phyloP scores from a whole-genome alignment of 2,329 filamentous ascomycete genomes.

The Epichloe coenophiala region DNA sequence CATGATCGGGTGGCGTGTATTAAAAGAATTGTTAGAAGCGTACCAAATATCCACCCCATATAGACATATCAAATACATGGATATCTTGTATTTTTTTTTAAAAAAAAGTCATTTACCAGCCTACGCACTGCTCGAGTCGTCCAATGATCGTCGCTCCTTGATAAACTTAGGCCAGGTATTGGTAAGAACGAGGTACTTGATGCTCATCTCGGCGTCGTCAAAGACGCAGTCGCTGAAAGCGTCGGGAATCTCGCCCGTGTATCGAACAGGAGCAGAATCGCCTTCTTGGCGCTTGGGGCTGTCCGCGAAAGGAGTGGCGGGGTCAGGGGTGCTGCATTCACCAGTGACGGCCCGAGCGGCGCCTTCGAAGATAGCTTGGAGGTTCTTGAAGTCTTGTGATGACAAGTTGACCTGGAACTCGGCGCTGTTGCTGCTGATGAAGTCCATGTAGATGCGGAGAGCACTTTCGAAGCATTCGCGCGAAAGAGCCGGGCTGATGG shows the following conservation, averaged over 20 bases:
- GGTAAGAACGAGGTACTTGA: constrained; percentile 55
- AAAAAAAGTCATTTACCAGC: neutral
- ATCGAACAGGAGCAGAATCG: constrained; percentile 16
- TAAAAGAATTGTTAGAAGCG: neutral
- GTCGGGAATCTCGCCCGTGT: constrained; percentile 32
- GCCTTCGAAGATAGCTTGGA: constrained; percentile 42
- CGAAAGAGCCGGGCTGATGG: constrained; percentile 17
- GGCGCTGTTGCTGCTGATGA: constrained; percentile 46
- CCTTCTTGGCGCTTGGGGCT: constrained; percentile 10
- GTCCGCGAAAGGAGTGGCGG: constrained; percentile 30
- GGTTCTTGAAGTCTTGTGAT: constrained; percentile 36
- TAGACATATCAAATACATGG: neutral
- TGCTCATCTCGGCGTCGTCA: constrained; percentile 43
- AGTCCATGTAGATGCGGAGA: constrained; percentile 46
- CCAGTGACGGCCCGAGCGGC: constrained; percentile 34
- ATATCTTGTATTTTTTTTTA: neutral
- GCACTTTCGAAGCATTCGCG: constrained; percentile 43
- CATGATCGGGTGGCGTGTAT: neutral
- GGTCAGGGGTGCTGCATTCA: constrained; percentile 24
- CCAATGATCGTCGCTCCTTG: constrained; percentile 24
- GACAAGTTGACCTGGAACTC: constrained; percentile 56
- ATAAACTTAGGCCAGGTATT: constrained; percentile 56
- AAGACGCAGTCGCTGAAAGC: constrained; percentile 42
- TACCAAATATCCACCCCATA: neutral
- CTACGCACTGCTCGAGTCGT: constrained; percentile 8